Evolutionary conservation across 2,329 filamentous ascomycete genomes (phyloP).

Genomic region (Penicillium sumatraense): DNA sequence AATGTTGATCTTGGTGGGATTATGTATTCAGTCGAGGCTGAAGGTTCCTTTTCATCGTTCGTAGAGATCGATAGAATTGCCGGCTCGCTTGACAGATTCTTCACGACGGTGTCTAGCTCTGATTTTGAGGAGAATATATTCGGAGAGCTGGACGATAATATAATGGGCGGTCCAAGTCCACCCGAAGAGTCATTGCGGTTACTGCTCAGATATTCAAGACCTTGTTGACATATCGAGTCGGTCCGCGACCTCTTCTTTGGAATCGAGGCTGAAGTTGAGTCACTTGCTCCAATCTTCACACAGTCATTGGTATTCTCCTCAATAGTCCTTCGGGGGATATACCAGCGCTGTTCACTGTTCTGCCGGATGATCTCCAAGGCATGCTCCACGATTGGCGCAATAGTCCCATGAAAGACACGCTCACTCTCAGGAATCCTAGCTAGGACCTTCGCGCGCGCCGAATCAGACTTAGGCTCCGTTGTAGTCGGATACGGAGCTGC

Average conservation of each 20-base stretch:
- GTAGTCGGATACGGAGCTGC: slow-evolving; percentile 51
- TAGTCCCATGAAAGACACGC: slow-evolving; percentile 32
- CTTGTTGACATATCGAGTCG: background rate
- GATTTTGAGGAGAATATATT: slow-evolving; percentile 35
- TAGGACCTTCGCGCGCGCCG: slow-evolving; percentile 48
- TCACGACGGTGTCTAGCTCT: slow-evolving; percentile 32
- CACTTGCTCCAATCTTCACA: background rate
- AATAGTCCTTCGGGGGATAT: slow-evolving; percentile 28
- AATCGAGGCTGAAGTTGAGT: background rate
- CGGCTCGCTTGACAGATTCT: slow-evolving; percentile 33
- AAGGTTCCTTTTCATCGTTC: background rate
- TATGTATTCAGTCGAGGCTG: slow-evolving; percentile 24
- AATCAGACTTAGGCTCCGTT: slow-evolving; percentile 56
- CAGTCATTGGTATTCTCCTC: background rate
- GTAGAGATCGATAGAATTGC: slow-evolving; percentile 13
- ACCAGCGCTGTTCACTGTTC: slow-evolving; percentile 35
- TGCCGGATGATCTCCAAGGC: slow-evolving; percentile 44
- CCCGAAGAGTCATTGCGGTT: background rate
- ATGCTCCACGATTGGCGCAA: slow-evolving; percentile 40
- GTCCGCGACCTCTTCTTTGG: background rate
- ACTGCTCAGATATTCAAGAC: background rate
- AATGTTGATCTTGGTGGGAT: slow-evolving; percentile 57
- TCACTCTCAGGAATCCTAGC: slow-evolving; percentile 39
- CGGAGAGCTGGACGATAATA: slow-evolving; percentile 35
- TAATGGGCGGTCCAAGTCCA: slow-evolving; percentile 30